Percentiles rank a stretch among this genome's conserved stretches.
Conservation (phyloP, 371 early-diverging fungal genomes). For the Saksenaea vasiformis region DNA sequence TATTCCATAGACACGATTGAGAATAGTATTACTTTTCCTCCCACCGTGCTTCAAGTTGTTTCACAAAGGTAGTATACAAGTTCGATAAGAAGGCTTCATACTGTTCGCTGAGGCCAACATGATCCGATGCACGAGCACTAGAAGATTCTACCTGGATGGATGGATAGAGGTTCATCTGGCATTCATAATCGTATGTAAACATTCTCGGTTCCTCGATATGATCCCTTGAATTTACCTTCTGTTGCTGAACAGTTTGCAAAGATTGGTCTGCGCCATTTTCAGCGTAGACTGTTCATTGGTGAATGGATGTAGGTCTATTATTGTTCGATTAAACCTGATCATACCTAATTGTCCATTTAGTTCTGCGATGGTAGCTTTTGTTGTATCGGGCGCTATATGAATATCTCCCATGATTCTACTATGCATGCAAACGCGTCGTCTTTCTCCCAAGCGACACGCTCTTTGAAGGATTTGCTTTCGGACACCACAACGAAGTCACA, state of each 20-base stretch:
- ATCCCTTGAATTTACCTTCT: background rate
- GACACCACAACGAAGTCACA: no score
- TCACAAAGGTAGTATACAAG: background rate
- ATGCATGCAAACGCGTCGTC: constrained; percentile 3
- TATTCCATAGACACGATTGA: background rate
- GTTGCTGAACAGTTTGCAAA: background rate
- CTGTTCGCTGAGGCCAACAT: background rate
- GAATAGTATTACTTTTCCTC: background rate
- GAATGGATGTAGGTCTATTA: background rate
- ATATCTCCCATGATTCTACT: background rate
- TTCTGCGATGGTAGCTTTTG: background rate
- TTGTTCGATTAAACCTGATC: background rate
- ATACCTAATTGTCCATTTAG: background rate
- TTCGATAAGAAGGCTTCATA: background rate
- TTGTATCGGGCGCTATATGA: background rate
- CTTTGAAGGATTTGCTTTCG: no score
- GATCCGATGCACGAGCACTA: background rate
- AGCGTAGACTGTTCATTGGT: background rate
- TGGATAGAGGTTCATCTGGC: background rate
- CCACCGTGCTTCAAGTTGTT: background rate
- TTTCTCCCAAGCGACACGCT: no score
- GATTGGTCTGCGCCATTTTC: background rate
- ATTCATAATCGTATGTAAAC: background rate
- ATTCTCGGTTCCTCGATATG: no score
- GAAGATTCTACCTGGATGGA: background rate